Percentiles rank a stretch among this genome's conserved stretches.
phyloP scores from a whole-genome alignment of 495 filamentous ascomycete species.

The Endocarpon pusillum region DNA sequence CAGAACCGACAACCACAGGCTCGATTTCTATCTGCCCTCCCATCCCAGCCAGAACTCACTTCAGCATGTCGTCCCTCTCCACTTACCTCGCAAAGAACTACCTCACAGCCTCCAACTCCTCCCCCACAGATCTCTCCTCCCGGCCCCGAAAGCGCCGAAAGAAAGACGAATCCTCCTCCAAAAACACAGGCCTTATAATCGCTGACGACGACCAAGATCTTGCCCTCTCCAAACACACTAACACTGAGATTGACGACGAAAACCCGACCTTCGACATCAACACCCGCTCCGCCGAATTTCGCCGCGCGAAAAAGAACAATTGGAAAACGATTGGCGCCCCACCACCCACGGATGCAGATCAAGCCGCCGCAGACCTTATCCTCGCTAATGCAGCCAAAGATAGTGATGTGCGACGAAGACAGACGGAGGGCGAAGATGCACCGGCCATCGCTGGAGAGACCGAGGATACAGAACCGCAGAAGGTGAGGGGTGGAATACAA shows the following conservation, averaged over 20 bases:
- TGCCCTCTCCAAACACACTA: slow-evolving; percentile 47
- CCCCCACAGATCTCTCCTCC: too few species aligned
- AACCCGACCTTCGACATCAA: slow-evolving; percentile 32
- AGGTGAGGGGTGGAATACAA: slow-evolving; percentile 73
- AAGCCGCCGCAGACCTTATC: slow-evolving; percentile 66
- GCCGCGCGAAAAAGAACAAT: slow-evolving; percentile 53
- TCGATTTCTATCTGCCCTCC: too few species aligned
- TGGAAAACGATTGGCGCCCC: slow-evolving; percentile 52
- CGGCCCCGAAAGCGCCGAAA: slow-evolving; percentile 62
- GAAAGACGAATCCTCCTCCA: slow-evolving; percentile 45
- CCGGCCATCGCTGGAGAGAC: slow-evolving; percentile 17
- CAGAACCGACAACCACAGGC: too few species aligned
- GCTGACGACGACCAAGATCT: slow-evolving; percentile 79
- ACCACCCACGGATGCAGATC: slow-evolving; percentile 29
- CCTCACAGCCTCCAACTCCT: slow-evolving; percentile 52
- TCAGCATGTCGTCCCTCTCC: slow-evolving; percentile 8
- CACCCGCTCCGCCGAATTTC: slow-evolving; percentile 48
- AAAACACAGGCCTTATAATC: slow-evolving; percentile 53
- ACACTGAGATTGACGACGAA: slow-evolving; percentile 19
- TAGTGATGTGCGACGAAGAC: slow-evolving; percentile 20
- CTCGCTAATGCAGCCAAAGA: slow-evolving; percentile 57
- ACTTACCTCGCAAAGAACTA: slow-evolving; percentile 87
- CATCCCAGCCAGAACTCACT: too few species aligned
- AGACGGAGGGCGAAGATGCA: slow-evolving; percentile 30
- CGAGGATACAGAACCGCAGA: slow-evolving; percentile 53